Evolutionary conservation across 225 moss, liverwort and hornwort genomes (phyloP), one percentile per base, ranked within the genome.

Genomic region (Marchantia paleacea): DNA sequence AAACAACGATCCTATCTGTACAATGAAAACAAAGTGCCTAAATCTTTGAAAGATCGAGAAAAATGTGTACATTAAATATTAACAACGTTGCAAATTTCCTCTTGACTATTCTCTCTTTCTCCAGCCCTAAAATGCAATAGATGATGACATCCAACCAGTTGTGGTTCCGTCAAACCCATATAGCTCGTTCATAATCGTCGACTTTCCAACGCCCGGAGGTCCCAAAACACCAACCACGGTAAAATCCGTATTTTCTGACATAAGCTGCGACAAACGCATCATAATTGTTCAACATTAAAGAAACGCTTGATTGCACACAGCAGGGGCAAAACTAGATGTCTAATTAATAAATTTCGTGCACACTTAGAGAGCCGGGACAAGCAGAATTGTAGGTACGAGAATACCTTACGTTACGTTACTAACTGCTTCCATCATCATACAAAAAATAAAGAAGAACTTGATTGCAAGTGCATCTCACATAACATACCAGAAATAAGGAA

Each of bases 201-300:
- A 99, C 83, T 99, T 99, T 49, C 97, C 97, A 74, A 90, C 90
- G 58, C 95, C 91, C 12, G 95, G 93, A 78, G 93, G 87, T 78
- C 97, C 97, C 30, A 99, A 81, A 60, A 93, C 95, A 73, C 95
- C 97, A 69, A 99, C 88, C 60, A 99, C 97, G 89, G 88, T 91
- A 69, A 87, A 93, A 70, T 99, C 97, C 82, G 91, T 93, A 55
- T 99, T 99, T 67, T 99, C 97, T 88, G 92, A 89, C 94, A 95
- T 82, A 81, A 95, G 92, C 95, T 95, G 90, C 87, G 89, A 62
- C 72, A 79, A 31, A 49, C 11, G 69, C 28, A 72, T 52, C 19
- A 51, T 11, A 28, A 52, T 52, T 20, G 0, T 60, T 25, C 51
- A 20, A 10, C 1, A 29, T 39, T 51, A 9, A 24, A 7, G 51